These are phyloP conservation scores for Botrytis sinoallii DNA, from an alignment of 2,329 filamentous ascomycete species.

Conservation along the genomic window DNA sequence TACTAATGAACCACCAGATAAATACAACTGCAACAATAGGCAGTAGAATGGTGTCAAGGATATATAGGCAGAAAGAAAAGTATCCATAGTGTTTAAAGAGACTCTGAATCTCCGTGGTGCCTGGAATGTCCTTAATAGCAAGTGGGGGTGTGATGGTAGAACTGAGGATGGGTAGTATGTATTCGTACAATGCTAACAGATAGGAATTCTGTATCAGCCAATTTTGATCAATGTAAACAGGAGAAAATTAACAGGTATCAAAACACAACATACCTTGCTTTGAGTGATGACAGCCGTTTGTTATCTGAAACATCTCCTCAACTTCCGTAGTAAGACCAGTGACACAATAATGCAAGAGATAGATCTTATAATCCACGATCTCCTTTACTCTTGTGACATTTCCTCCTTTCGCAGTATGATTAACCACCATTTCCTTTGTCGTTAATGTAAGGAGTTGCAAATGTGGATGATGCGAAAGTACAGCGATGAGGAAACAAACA, in stretches of 20 bases:
- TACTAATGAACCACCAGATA: conserved; percentile 9
- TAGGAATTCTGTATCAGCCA: background rate
- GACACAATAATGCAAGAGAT: conserved; percentile 8
- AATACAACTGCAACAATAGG: background rate
- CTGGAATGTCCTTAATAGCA: background rate
- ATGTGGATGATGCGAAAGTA: conserved; percentile 4
- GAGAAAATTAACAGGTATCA: background rate
- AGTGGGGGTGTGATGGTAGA: background rate
- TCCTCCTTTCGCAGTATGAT: background rate
- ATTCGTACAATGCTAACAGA: background rate
- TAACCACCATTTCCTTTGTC: background rate
- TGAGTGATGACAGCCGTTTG: background rate
- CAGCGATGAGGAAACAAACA: background rate
- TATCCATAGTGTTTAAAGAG: conserved; percentile 6
- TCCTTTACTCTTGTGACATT: background rate
- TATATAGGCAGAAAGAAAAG: background rate
- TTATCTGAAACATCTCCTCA: background rate
- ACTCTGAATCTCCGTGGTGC: background rate
- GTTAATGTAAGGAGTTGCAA: conserved; percentile 6
- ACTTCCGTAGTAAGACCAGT: background rate
- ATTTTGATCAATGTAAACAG: background rate
- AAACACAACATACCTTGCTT: background rate
- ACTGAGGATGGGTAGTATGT: background rate
- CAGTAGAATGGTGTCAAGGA: background rate
- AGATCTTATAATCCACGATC: background rate